Conservation (phyloP, 1,284 basidiomycete genomes). For the Tausonia pullulans region DNA sequence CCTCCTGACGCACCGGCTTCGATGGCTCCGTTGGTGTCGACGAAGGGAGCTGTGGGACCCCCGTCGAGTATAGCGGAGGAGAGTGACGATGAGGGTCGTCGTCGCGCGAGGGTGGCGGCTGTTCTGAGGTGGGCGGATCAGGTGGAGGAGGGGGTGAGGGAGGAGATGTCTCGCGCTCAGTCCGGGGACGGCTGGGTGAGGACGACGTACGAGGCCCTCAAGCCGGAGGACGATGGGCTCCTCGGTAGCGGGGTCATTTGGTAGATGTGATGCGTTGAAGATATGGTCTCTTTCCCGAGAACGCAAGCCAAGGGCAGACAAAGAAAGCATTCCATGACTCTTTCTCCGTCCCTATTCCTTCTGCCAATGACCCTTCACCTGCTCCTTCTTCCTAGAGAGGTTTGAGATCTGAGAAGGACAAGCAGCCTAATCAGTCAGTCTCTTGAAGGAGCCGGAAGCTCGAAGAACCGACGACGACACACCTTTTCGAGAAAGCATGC, state of each 20-base stretch:
- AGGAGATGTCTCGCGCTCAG: conserved; percentile 7
- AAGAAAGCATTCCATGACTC: too few relatives aligned
- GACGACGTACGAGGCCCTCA: conserved; percentile 4
- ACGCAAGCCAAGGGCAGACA: too few relatives aligned
- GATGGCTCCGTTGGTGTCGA: background rate
- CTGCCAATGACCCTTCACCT: background rate
- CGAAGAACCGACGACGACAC: too few relatives aligned
- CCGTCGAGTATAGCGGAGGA: too few relatives aligned
- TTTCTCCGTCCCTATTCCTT: background rate
- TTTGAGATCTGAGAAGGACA: too few relatives aligned
- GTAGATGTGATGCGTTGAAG: background rate
- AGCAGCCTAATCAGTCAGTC: too few relatives aligned
- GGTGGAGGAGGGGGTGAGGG: conserved; percentile 8
- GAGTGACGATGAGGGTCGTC: background rate
- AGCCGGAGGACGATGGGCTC: conserved; percentile 5
- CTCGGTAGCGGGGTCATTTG: conserved; percentile 15
- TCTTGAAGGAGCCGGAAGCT: too few relatives aligned
- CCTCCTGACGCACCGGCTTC: background rate
- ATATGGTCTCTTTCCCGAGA: too few relatives aligned
- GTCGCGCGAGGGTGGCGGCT: background rate
- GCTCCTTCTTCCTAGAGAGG: background rate
- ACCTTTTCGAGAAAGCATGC: too few relatives aligned
- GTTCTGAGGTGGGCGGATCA: background rate
- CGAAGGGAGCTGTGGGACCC: conserved; percentile 19
- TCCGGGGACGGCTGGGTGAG: background rate